phyloP scores from a whole-genome alignment of 768 basidiomycete genomes.

The Boletus edulis region DNA sequence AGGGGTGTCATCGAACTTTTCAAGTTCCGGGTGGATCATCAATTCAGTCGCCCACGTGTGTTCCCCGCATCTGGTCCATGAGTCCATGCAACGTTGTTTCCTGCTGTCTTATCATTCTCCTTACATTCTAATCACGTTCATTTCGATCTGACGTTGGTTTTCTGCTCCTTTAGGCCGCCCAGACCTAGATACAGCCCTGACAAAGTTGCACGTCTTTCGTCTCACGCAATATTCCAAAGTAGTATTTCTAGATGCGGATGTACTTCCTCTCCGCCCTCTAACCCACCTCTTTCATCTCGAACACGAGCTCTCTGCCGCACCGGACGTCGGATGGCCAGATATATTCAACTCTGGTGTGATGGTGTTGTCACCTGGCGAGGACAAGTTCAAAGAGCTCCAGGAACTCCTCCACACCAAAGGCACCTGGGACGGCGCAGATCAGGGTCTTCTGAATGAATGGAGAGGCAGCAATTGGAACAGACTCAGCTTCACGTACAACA shows the following conservation, averaged over 20 bases:
- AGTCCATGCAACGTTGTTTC: constrained; percentile 18
- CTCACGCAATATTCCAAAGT: constrained; percentile 83
- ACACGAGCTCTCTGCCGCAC: constrained; percentile 86
- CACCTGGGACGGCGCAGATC: constrained; percentile 98
- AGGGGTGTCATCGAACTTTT: not conserved
- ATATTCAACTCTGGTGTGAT: constrained; percentile 98
- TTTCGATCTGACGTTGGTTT: constrained; percentile 11
- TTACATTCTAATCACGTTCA: not conserved
- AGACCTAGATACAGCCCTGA: constrained; percentile 90
- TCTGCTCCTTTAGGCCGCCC: constrained; percentile 67
- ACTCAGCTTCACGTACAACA: constrained; percentile 97
- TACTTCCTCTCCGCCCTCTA: constrained; percentile 83
- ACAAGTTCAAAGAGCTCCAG: constrained; percentile 76
- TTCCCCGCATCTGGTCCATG: constrained; percentile 7
- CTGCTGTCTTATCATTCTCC: constrained; percentile 12
- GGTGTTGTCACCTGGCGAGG: constrained; percentile 77
- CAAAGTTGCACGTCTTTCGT: constrained; percentile 95
- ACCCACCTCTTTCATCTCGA: constrained; percentile 88
- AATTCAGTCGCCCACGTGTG: constrained; percentile 10
- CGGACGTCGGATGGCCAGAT: constrained; percentile 99
- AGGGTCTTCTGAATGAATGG: constrained; percentile 97
- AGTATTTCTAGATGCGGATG: constrained; percentile 90
- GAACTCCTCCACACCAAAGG: constrained; percentile 74
- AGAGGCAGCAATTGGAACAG: constrained; percentile 83
- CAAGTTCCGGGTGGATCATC: constrained; percentile 4